A percentile compares a stretch with the other conserved stretches of the same genome.
Evolutionary conservation across 176 grass and related monocot species (phyloP).

Genomic region (Aegilops longissima): DNA sequence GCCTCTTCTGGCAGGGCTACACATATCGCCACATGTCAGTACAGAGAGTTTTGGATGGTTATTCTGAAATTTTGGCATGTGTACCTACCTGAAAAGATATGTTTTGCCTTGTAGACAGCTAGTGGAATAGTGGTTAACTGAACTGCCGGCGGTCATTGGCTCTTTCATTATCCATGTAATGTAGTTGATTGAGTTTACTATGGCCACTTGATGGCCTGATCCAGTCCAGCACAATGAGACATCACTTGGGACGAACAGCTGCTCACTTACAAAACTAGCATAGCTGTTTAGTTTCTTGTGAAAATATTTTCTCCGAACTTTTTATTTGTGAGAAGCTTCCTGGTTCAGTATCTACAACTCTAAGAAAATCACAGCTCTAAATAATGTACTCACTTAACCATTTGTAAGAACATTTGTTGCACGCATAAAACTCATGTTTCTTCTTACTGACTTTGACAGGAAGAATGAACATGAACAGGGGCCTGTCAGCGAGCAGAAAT

Average conservation of each 20-base stretch:
- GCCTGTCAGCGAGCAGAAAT: not conserved
- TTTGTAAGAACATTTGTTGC: not conserved
- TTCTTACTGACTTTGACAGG: not conserved
- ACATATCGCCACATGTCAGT: conserved; percentile 6
- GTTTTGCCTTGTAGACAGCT: not conserved
- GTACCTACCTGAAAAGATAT: not conserved
- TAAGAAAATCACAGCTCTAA: not conserved
- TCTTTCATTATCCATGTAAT: not conserved
- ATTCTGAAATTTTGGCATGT: not conserved
- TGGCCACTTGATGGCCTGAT: not conserved
- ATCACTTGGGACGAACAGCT: not conserved
- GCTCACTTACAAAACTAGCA: not conserved
- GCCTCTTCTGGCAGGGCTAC: not conserved
- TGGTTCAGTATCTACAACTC: not conserved
- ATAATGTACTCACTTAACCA: not conserved
- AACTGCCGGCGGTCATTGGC: not conserved
- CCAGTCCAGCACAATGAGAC: not conserved
- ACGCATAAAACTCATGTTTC: not conserved
- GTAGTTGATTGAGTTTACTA: not conserved
- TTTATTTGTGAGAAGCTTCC: not conserved
- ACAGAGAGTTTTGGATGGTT: not conserved
- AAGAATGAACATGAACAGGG: too few species aligned
- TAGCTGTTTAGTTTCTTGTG: not conserved
- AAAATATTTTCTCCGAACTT: not conserved
- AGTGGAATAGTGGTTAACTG: not conserved